Evolutionary conservation across 2,329 filamentous ascomycete species (phyloP).

Genomic region (Fusarium sp.): DNA sequence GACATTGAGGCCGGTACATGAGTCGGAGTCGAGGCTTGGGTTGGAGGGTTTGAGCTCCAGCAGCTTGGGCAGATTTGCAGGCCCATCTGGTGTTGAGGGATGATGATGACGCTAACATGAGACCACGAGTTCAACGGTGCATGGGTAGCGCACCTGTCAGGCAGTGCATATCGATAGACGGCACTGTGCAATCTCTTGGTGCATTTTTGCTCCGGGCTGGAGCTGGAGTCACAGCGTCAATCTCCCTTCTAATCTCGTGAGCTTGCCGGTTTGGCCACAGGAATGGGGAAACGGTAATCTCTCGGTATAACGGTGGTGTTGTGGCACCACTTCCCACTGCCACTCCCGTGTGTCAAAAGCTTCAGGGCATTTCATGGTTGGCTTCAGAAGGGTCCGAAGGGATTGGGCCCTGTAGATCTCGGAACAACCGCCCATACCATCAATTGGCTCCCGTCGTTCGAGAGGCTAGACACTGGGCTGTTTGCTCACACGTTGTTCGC

Average conservation of each 20-base stretch:
- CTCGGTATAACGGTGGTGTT: constrained; percentile 21
- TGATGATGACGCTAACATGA: constrained; percentile 50
- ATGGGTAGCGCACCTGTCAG: constrained; percentile 31
- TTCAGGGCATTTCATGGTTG: constrained; percentile 12
- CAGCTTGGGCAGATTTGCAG: constrained; percentile 39
- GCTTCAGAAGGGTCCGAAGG: neutral
- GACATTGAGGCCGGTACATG: constrained; percentile 3
- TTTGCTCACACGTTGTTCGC: constrained; percentile 47
- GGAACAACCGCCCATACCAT: constrained; percentile 17
- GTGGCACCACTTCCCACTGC: constrained; percentile 36
- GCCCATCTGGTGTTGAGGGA: constrained; percentile 42
- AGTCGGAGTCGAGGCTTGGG: neutral
- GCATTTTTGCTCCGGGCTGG: too few relatives aligned
- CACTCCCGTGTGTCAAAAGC: too few relatives aligned
- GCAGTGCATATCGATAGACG: neutral
- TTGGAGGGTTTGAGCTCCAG: constrained; percentile 22
- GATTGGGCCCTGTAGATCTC: constrained; percentile 37
- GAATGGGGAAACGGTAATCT: constrained; percentile 25
- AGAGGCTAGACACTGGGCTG: constrained; percentile 29
- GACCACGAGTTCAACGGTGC: constrained; percentile 39
- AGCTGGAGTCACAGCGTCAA: too few relatives aligned
- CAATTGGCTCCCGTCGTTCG: constrained; percentile 35
- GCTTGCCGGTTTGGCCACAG: constrained; percentile 5
- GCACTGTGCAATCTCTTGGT: constrained; percentile 21
- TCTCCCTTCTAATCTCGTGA: constrained; percentile 18